Evolutionary conservation across 2,329 filamentous ascomycete genomes (phyloP).

Genomic region (Aspergillus vadensis): DNA sequence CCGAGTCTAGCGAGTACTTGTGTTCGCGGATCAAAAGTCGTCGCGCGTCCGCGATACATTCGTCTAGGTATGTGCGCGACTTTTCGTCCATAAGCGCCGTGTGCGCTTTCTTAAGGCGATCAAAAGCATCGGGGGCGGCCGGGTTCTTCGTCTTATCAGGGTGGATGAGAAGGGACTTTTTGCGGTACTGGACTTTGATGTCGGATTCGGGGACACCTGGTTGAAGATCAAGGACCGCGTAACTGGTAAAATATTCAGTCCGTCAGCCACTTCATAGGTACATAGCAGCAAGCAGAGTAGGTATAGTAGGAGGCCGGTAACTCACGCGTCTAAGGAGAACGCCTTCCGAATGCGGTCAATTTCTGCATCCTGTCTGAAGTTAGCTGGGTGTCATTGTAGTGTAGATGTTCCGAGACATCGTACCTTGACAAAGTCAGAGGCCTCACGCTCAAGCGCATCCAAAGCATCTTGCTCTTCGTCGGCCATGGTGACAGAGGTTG

Average conservation of each 20-base stretch:
- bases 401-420: slow-evolving; percentile 14
- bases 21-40: slow-evolving; percentile 92
- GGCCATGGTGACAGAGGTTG: slow-evolving; percentile 43
- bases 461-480: slow-evolving; percentile 74
- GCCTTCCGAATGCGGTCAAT: slow-evolving; percentile 92
- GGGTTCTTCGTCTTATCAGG: slow-evolving; percentile 96
- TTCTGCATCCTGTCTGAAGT: slow-evolving; percentile 72
- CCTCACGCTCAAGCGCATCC: slow-evolving; percentile 77
- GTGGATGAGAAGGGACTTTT: slow-evolving; percentile 98
- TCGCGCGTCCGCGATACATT: slow-evolving; percentile 92
- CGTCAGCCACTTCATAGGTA: neutral
- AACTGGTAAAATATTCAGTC: slow-evolving; percentile 52
- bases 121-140: slow-evolving; percentile 89
- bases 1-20: slow-evolving; percentile 87
- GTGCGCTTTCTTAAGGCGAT: slow-evolving; percentile 93
- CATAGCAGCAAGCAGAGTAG: neutral
- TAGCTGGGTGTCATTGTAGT: neutral
- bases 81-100: slow-evolving; percentile 92
- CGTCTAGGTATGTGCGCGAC: slow-evolving; percentile 80
- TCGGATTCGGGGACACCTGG: slow-evolving; percentile 93
- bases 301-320: slow-evolving; percentile 13
- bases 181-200: slow-evolving; percentile 92
- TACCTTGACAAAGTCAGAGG: slow-evolving; percentile 89
- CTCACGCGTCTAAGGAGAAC: slow-evolving; percentile 75
- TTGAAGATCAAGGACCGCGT: slow-evolving; percentile 92